A percentile compares a stretch with the other conserved stretches of the same genome.
These are phyloP conservation scores for Penicillium steckii DNA, from an alignment of 495 filamentous ascomycete species.

Conservation along the genomic window DNA sequence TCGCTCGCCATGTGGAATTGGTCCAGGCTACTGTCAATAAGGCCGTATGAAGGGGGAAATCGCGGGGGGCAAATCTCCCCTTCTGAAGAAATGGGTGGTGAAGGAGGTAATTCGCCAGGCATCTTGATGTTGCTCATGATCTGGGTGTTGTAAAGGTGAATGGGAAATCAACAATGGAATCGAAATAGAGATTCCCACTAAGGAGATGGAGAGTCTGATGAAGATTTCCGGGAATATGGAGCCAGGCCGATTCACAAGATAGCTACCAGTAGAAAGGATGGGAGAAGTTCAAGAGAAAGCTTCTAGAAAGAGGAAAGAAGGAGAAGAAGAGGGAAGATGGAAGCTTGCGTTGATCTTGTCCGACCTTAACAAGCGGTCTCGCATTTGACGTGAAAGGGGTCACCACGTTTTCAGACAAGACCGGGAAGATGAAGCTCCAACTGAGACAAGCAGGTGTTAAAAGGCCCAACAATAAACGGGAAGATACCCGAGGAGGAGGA, in stretches of 20 bases:
- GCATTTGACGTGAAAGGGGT: conserved; percentile 14
- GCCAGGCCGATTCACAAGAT: conserved; percentile 9
- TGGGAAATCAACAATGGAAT: too few relatives aligned
- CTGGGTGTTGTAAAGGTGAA: not conserved
- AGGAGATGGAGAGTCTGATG: not conserved
- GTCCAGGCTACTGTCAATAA: not conserved
- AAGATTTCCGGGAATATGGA: not conserved
- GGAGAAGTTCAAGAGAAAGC: conserved; percentile 7
- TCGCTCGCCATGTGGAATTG: not conserved
- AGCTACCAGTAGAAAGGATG: not conserved
- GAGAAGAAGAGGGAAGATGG: conserved; percentile 21
- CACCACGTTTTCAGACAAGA: conserved; percentile 14
- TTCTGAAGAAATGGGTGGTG: conserved; percentile 14
- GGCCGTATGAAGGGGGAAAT: conserved; percentile 1
- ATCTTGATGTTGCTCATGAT: conserved; percentile 2
- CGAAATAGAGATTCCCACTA: too few relatives aligned
- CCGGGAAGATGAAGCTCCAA: conserved; percentile 1
- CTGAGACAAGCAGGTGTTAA: conserved; percentile 13
- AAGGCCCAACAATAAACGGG: conserved; percentile 10
- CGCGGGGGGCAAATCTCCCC: not conserved
- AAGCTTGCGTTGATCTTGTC: conserved; percentile 14
- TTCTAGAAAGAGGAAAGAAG: conserved; percentile 26
- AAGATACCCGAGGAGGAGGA: conserved; percentile 2
- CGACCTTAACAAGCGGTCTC: conserved; percentile 7
- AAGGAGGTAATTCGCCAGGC: conserved; percentile 5